These are phyloP conservation scores for Cytospora piceicola DNA, from an alignment of 2,329 filamentous ascomycete species.

Conservation along the genomic window DNA sequence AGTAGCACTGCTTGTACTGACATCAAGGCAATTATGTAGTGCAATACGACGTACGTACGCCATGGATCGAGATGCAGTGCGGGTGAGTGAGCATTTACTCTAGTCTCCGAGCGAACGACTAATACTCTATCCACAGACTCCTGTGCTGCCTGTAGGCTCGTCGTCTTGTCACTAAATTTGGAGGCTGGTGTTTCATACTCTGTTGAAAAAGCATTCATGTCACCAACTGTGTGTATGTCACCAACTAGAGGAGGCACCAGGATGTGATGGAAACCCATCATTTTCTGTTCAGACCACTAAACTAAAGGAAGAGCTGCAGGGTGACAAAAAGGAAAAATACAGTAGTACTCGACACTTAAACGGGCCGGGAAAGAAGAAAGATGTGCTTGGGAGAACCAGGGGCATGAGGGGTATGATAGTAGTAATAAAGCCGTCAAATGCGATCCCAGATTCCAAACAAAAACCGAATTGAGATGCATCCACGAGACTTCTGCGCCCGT, in stretches of 20 bases:
- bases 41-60: background rate
- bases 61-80: background rate
- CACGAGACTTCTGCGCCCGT: constrained; percentile 27
- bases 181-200: background rate
- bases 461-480: constrained; percentile 28
- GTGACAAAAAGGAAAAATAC: constrained; percentile 30
- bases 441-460: constrained; percentile 31
- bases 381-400: constrained; percentile 30
- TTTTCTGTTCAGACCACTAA: constrained; percentile 31
- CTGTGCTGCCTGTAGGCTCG: too few relatives aligned
- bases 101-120: too few relatives aligned
- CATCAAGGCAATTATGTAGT: background rate
- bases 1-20: background rate
- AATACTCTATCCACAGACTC: too few relatives aligned
- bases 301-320: constrained; percentile 31
- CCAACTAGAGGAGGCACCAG: background rate
- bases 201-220: background rate
- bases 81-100: too few relatives aligned
- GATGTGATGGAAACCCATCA: constrained; percentile 29
- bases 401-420: constrained; percentile 31
- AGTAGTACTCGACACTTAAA: constrained; percentile 31
- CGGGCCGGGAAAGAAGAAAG: constrained; percentile 29
- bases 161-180: background rate
- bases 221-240: background rate
- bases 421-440: constrained; percentile 31